These are phyloP conservation scores for Plantago elongata DNA, from an alignment of 257 asterid genomes.

Conservation along the genomic window DNA sequence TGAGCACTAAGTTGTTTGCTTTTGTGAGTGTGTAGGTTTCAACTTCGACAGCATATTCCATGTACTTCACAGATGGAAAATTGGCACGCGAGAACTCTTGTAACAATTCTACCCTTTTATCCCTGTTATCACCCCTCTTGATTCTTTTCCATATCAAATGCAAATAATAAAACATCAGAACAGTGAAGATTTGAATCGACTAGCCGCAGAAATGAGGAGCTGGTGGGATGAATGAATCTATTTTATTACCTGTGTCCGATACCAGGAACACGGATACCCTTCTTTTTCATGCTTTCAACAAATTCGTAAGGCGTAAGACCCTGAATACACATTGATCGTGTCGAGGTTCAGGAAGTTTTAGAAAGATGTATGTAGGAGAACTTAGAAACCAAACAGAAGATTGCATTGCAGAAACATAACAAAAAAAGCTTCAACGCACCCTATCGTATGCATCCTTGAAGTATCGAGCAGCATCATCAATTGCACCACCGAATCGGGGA, in stretches of 20 bases:
- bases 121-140: slow-evolving; percentile 99
- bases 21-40: slow-evolving; percentile 93
- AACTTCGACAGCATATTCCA: slow-evolving; percentile 96
- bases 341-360: too few species aligned
- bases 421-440: slow-evolving; percentile 33
- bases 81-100: slow-evolving; percentile 80
- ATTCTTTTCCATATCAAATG: slow-evolving; percentile 41
- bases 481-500: slow-evolving; percentile 99
- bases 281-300: slow-evolving; percentile 98
- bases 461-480: slow-evolving; percentile 98
- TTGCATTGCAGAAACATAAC: too few species aligned
- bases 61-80: slow-evolving; percentile 93
- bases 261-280: slow-evolving; percentile 99
- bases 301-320: slow-evolving; percentile 88
- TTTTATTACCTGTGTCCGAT: slow-evolving; percentile 87
- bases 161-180: slow-evolving; percentile 16
- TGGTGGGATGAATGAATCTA: background rate
- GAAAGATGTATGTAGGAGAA: too few species aligned
- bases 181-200: slow-evolving; percentile 15
- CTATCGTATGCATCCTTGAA: slow-evolving; percentile 97
- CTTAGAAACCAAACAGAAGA: too few species aligned
- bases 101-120: slow-evolving; percentile 88
- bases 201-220: background rate
- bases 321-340: slow-evolving; percentile 31
- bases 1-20: slow-evolving; percentile 93